Conservation (phyloP, 345 rosid species). For the Heritiera littoralis region DNA sequence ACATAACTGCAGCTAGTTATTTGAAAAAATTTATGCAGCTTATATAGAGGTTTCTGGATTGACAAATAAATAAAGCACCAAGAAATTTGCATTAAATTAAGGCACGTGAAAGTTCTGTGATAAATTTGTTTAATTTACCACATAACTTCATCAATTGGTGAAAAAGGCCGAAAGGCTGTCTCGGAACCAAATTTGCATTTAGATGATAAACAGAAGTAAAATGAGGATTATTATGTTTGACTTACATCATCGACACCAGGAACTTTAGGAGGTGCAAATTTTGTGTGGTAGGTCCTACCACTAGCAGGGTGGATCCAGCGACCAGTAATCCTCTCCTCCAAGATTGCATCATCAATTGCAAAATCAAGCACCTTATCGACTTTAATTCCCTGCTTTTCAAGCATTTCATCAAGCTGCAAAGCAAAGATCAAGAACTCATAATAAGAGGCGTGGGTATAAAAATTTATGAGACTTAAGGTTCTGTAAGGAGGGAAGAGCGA, state of each 20-base stretch:
- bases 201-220: not conserved
- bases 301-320: slow-evolving; percentile 98
- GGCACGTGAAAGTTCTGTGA: not conserved
- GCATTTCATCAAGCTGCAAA: slow-evolving; percentile 92
- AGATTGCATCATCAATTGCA: slow-evolving; percentile 79
- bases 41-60: not conserved
- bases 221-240: slow-evolving; percentile 5
- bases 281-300: slow-evolving; percentile 89
- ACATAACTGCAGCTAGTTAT: not conserved
- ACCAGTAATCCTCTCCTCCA: slow-evolving; percentile 96
- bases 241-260: slow-evolving; percentile 90
- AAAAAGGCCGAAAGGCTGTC: not conserved
- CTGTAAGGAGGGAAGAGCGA: not conserved
- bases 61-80: not conserved
- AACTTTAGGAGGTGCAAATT: slow-evolving; percentile 84
- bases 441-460: not conserved
- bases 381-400: slow-evolving; percentile 69
- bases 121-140: not conserved
- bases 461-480: not conserved
- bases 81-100: not conserved
- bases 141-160: not conserved
- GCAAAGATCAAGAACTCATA: not conserved
- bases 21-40: not conserved
- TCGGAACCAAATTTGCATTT: not conserved
- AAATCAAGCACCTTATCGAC: slow-evolving; percentile 84